A percentile compares a stretch with the other conserved stretches of the same genome.
These are phyloP conservation scores for Chalciporus piperatus DNA, from an alignment of 768 basidiomycete species.

Conservation along the genomic window DNA sequence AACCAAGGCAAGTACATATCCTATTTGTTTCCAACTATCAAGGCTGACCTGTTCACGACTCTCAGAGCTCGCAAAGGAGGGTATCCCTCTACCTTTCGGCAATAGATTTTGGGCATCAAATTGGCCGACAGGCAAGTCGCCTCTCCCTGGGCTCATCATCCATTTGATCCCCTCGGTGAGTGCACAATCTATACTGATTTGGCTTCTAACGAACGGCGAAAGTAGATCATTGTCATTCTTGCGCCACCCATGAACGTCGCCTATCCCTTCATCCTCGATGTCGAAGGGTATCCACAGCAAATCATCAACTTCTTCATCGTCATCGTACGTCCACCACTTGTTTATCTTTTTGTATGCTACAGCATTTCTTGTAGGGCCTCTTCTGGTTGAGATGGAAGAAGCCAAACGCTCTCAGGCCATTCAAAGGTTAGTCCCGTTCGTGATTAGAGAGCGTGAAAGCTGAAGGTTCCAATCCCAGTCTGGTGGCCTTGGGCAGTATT, in stretches of 20 bases:
- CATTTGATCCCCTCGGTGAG: conserved; percentile 52
- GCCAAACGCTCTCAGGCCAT: conserved; percentile 46
- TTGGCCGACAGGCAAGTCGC: conserved; percentile 58
- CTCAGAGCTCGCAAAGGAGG: conserved; percentile 58
- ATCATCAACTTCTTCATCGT: conserved; percentile 58
- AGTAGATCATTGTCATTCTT: conserved; percentile 51
- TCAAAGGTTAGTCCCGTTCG: conserved; percentile 41
- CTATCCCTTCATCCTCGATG: conserved; percentile 61
- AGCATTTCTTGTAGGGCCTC: conserved; percentile 37
- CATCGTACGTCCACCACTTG: conserved; percentile 35
- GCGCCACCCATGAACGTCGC: conserved; percentile 51
- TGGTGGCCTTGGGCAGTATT: conserved; percentile 57
- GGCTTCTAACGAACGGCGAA: conserved; percentile 33
- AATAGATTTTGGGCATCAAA: conserved; percentile 62
- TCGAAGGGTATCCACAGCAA: conserved; percentile 48
- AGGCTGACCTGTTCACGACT: neutral
- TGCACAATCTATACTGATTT: neutral
- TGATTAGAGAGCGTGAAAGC: neutral
- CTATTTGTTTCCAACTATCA: neutral
- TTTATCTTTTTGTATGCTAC: neutral
- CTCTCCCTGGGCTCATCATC: conserved; percentile 53
- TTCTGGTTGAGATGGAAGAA: conserved; percentile 55
- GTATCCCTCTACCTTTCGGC: conserved; percentile 57
- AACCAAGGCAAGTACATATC: conserved; percentile 42
- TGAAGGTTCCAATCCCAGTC: conserved; percentile 29